phyloP scores from a whole-genome alignment of 352 stramenopile genomes.

The Phytopythium montanum region DNA sequence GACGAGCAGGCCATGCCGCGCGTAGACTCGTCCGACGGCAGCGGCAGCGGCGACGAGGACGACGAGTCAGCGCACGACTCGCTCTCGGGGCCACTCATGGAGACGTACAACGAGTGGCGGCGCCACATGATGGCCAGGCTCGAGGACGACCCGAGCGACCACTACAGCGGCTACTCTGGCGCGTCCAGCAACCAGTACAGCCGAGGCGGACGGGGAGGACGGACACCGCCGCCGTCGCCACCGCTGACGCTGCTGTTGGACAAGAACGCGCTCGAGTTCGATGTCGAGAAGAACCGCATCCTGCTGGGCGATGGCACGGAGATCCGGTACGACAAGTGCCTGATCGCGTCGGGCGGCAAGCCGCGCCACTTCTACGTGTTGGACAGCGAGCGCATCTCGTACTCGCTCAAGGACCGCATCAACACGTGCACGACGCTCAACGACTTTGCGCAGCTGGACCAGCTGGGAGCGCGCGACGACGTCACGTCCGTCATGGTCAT shows the following conservation, averaged over 20 bases:
- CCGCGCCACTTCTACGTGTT: constrained; percentile 89
- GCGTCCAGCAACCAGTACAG: neutral
- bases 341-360: constrained; percentile 82
- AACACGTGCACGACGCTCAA: constrained; percentile 79
- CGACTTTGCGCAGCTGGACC: constrained; percentile 82
- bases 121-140: constrained; percentile 79
- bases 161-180: neutral
- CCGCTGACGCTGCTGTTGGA: constrained; percentile 78
- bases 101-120: constrained; percentile 91
- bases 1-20: constrained; percentile 70
- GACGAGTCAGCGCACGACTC: constrained; percentile 14
- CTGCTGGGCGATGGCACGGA: constrained; percentile 75
- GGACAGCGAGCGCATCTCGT: constrained; percentile 76
- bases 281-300: constrained; percentile 85
- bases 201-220: neutral
- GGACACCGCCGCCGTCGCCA: constrained; percentile 2
- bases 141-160: constrained; percentile 55
- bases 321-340: constrained; percentile 82
- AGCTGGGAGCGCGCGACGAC: constrained; percentile 39
- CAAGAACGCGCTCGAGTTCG: constrained; percentile 73
- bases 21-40: constrained; percentile 40
- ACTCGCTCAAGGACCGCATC: constrained; percentile 81
- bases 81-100: constrained; percentile 57
- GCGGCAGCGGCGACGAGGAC: constrained; percentile 1
- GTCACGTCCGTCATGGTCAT: constrained; percentile 77